phyloP scores from a whole-genome alignment of 768 basidiomycete species.

The Multifurca ochricompacta region DNA sequence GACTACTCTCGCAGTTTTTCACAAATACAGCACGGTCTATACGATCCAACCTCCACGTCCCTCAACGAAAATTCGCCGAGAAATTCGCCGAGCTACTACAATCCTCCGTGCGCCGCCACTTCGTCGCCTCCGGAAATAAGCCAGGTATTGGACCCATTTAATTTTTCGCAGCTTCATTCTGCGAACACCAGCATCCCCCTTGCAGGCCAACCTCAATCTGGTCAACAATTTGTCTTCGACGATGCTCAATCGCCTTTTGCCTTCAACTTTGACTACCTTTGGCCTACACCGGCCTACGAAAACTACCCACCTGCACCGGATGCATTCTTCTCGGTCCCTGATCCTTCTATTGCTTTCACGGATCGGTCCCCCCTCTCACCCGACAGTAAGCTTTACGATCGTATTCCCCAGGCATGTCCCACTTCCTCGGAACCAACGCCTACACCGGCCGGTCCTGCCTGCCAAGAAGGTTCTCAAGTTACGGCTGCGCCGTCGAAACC shows the following conservation, averaged over 20 bases:
- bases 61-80: not conserved
- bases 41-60: not conserved
- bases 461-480: not conserved
- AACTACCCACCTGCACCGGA: not conserved
- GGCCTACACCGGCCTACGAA: not conserved
- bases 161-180: slow-evolving; percentile 5
- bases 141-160: not conserved
- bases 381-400: not conserved
- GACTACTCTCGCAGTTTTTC: not conserved
- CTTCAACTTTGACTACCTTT: not conserved
- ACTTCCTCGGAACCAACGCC: not conserved
- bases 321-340: not conserved
- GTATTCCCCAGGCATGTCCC: not conserved
- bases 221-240: slow-evolving; percentile 1
- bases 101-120: not conserved
- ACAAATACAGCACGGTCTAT: not conserved
- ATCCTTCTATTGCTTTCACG: not conserved
- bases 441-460: not conserved
- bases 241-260: not conserved
- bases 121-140: not conserved
- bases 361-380: not conserved
- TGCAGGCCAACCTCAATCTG: not conserved
- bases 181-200: not conserved
- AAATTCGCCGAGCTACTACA: not conserved
- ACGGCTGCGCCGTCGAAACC: not conserved